These are phyloP conservation scores for Alopecurus myosuroides DNA, from an alignment of 176 grass and related monocot species.

Conservation along the genomic window DNA sequence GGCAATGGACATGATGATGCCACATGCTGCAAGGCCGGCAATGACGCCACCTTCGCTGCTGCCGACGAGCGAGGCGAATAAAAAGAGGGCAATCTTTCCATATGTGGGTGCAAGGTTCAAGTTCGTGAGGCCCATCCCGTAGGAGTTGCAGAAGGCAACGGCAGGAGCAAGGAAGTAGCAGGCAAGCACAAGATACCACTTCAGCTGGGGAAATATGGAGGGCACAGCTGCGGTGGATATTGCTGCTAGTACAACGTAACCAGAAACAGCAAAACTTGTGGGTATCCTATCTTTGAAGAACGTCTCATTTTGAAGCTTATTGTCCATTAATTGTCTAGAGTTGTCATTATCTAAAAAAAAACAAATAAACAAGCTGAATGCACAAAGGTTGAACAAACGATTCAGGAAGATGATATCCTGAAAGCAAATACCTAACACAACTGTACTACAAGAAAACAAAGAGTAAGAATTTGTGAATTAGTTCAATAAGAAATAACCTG, in stretches of 20 bases:
- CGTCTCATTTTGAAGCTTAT: constrained; percentile 27
- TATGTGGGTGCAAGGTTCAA: constrained; percentile 44
- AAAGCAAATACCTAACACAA: background rate
- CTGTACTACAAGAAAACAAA: background rate
- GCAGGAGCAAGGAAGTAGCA: constrained; percentile 48
- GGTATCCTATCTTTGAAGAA: constrained; percentile 47
- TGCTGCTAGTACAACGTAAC: constrained; percentile 34
- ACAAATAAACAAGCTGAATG: background rate
- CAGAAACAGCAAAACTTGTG: constrained; percentile 33
- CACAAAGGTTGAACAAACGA: background rate
- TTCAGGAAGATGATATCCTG: background rate
- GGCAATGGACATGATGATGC: constrained; percentile 38
- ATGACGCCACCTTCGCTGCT: constrained; percentile 34
- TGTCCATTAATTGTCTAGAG: background rate
- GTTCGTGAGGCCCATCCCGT: constrained; percentile 42
- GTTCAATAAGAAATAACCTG: background rate
- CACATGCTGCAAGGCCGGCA: constrained; percentile 37
- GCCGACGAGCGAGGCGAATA: constrained; percentile 25
- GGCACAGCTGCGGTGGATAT: constrained; percentile 30
- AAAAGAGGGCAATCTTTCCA: constrained; percentile 36
- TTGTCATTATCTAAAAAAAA: constrained; percentile 9
- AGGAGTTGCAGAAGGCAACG: constrained; percentile 50
- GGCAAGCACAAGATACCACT: constrained; percentile 39
- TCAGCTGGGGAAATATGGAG: constrained; percentile 43
- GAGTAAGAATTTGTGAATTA: background rate